phyloP scores from a whole-genome alignment of 2,329 filamentous ascomycete genomes.

The Fusarium papillatum region DNA sequence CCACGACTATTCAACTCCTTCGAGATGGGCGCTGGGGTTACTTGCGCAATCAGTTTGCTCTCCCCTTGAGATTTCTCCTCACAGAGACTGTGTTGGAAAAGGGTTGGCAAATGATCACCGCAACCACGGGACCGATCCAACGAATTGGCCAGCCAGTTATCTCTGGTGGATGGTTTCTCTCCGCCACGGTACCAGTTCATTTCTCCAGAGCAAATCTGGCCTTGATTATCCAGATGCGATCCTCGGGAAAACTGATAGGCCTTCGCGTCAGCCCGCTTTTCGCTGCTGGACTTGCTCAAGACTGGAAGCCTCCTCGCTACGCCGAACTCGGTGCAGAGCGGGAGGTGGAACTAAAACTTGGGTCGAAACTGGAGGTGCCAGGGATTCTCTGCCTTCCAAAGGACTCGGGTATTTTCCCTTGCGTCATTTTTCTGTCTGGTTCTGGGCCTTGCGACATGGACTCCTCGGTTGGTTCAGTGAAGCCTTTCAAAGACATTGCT shows the following conservation, averaged over 20 bases:
- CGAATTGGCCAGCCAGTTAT: background rate
- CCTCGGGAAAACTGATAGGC: background rate
- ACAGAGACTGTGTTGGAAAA: background rate
- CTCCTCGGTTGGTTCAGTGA: background rate
- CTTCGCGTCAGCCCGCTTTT: background rate
- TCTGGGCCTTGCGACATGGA: constrained; percentile 10
- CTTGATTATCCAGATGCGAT: background rate
- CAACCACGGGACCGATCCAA: background rate
- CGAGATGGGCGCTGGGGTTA: background rate
- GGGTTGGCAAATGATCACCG: background rate
- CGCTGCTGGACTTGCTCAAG: background rate
- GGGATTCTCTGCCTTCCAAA: background rate
- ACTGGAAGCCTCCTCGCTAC: background rate
- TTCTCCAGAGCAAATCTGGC: constrained; percentile 3
- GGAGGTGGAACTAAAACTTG: background rate
- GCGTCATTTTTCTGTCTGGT: constrained; percentile 8
- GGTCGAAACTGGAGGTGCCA: background rate
- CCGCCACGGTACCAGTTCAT: constrained; percentile 1
- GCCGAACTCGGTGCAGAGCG: background rate
- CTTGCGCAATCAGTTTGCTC: background rate
- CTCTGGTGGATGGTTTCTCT: background rate
- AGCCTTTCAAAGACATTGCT: constrained; percentile 8
- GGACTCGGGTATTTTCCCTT: background rate
- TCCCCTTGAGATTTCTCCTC: background rate
- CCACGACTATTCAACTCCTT: background rate